These are phyloP conservation scores for Penicillium bialowiezense DNA, from an alignment of 495 filamentous ascomycete species.

Conservation along the genomic window DNA sequence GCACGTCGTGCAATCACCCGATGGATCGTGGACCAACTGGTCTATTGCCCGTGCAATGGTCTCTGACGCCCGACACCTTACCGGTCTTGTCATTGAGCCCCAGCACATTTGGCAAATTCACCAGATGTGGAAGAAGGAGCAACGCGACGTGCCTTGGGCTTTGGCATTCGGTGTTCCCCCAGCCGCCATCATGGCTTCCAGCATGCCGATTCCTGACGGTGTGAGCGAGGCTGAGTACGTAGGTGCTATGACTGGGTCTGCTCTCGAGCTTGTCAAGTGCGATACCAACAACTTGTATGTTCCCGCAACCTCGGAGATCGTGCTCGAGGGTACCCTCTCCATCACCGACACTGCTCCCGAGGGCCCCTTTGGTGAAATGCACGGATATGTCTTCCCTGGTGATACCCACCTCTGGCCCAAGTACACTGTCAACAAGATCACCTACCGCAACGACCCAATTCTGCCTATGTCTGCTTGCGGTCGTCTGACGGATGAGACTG, in stretches of 20 bases:
- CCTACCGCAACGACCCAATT: constrained; percentile 38
- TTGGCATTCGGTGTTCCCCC: constrained; percentile 38
- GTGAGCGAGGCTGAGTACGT: constrained; percentile 36
- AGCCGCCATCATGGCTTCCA: constrained; percentile 37
- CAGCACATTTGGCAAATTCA: constrained; percentile 38
- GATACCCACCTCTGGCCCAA: constrained; percentile 23
- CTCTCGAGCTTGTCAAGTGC: constrained; percentile 40
- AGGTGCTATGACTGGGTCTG: constrained; percentile 32
- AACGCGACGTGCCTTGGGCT: constrained; percentile 37
- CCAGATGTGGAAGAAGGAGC: constrained; percentile 36
- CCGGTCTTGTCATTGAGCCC: constrained; percentile 26
- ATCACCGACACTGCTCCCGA: constrained; percentile 30
- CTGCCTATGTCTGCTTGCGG: constrained; percentile 35
- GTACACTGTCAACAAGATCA: constrained; percentile 40
- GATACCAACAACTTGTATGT: constrained; percentile 40
- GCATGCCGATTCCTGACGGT: constrained; percentile 39
- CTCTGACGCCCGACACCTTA: constrained; percentile 26
- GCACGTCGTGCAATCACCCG: constrained; percentile 36
- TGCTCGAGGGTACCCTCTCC: constrained; percentile 39
- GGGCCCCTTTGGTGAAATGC: constrained; percentile 39
- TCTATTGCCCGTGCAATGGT: constrained; percentile 43
- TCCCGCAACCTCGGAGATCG: constrained; percentile 38
- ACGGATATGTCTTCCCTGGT: constrained; percentile 37
- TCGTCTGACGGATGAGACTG: constrained; percentile 35
- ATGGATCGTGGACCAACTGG: constrained; percentile 42